Evolutionary conservation across 805 yeast species (phyloP).

Genomic region (Zygosaccharomyces siamensis): DNA sequence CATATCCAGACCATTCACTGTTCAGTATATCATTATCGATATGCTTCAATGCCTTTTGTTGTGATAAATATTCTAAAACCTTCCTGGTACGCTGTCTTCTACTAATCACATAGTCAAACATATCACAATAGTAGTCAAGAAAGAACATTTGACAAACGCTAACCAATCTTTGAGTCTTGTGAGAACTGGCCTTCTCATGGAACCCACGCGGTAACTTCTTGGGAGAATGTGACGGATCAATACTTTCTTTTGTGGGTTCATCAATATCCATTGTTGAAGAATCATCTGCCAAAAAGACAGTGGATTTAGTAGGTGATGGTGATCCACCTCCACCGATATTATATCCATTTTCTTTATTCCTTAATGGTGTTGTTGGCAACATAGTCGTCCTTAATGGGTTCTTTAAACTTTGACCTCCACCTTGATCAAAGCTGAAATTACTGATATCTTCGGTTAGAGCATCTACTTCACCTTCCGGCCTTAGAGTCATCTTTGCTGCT

Average conservation of each 20-base stretch:
- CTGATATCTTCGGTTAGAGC: conserved; percentile 35
- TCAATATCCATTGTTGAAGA: conserved; percentile 35
- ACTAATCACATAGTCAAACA: conserved; percentile 84
- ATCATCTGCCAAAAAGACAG: conserved; percentile 25
- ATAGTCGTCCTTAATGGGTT: conserved; percentile 14
- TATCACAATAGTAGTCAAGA: conserved; percentile 91
- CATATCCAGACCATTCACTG: conserved; percentile 67
- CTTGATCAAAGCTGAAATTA: conserved; percentile 30
- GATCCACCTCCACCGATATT: conserved; percentile 17
- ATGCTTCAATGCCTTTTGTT: conserved; percentile 28
- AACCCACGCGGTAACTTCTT: conserved; percentile 43
- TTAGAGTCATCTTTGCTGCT: conserved; percentile 20
- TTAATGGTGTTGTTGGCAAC: conserved; percentile 17
- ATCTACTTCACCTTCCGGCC: conserved; percentile 31
- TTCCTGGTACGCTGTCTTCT: conserved; percentile 77
- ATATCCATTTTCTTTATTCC: conserved; percentile 16
- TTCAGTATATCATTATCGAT: conserved; percentile 40
- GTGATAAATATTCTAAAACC: conserved; percentile 53
- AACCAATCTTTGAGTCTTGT: conserved; percentile 78
- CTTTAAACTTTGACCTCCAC: conserved; percentile 11
- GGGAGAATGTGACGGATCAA: conserved; percentile 32
- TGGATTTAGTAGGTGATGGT: conserved; percentile 32
- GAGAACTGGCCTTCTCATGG: conserved; percentile 54
- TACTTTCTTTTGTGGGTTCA: conserved; percentile 22
- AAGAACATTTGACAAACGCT: conserved; percentile 92